Evolutionary conservation across 2,329 filamentous ascomycete species (phyloP), one percentile per base, ranked within the genome.

Genomic region (Colletotrichum sp.): DNA sequence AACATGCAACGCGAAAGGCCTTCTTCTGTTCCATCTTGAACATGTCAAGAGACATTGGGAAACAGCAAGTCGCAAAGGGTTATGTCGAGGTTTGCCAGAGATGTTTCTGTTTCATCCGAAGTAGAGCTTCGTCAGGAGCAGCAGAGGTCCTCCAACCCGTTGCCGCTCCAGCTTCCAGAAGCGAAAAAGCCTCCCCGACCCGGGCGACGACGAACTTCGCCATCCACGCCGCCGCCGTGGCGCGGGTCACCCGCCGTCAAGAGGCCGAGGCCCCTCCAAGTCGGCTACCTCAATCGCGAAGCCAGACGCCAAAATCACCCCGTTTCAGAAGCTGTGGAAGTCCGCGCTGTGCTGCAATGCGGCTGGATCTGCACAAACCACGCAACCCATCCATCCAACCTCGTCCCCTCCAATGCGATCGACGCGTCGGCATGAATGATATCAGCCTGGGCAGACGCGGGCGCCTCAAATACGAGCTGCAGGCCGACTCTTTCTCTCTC

Each of bases 381-480:
- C 38, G 18, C 38, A 43, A 43, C 18, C 38, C 38, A 6, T 43
- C 38, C 26, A 28, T 28, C 26, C 26, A 28, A 28, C 26, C 26
- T 28, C 26, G 26, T 28, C 26, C 26, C 38, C 9, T 43, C 63
- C 63, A 66, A 66, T 64, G 71, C 62, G 52, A 70, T 52, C 64
- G 64, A 36, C 64, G 64, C 64, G 48, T 26, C 69, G 66, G 56
- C 21, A 12, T 59, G 9, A 48, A 34, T 67, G 64, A 67, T 18
- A 28, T 34, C 64, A 36, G 30, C 14, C 64, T 65, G 32, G 36
- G 38, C 64, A 55, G 64, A 56, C 43, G n/a, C 48, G n/a, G 9
- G 26, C 26, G 26, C 26, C 24, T 24, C 18, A 56, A 70, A 74
- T 74, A 74, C 71, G 71, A 74, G 71, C 59, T 59, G 71, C 71